Evolutionary conservation across 306 rosid species (phyloP).

Genomic region (Quercus suber): DNA sequence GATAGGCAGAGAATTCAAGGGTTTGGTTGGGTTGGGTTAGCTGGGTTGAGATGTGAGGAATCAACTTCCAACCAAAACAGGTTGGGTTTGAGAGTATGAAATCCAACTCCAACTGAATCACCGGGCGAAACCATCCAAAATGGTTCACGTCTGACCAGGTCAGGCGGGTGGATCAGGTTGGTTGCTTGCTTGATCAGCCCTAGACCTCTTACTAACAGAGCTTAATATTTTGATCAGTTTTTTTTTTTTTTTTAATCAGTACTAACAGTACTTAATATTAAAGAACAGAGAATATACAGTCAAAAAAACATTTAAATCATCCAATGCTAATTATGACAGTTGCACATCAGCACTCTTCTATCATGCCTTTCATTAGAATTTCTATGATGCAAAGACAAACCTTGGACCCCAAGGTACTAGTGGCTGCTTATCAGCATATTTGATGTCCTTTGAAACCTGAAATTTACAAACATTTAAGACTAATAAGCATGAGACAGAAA

Average conservation of each 20-base stretch:
- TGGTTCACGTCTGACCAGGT: too few relatives aligned
- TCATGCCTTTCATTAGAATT: slow-evolving; percentile 5
- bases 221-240: neutral
- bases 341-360: neutral
- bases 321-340: neutral
- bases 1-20: too few relatives aligned
- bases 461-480: slow-evolving; percentile 12
- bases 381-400: slow-evolving; percentile 39
- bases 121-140: too few relatives aligned
- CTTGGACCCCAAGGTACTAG: slow-evolving; percentile 99
- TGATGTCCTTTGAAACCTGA: slow-evolving; percentile 96
- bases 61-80: too few relatives aligned
- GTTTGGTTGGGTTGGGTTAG: too few relatives aligned
- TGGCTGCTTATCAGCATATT: slow-evolving; percentile 96
- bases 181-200: too few relatives aligned
- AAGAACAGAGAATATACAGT: neutral
- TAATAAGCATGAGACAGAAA: slow-evolving; percentile 13
- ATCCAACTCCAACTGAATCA: too few relatives aligned
- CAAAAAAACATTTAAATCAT: neutral
- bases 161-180: too few relatives aligned
- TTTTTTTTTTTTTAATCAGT: too few relatives aligned
- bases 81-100: too few relatives aligned
- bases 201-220: neutral
- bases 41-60: too few relatives aligned
- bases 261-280: neutral